A percentile compares a stretch with the other conserved stretches of the same genome.
Conservation (phyloP, 2,329 filamentous ascomycete species). For the Penicillium decumbens region DNA sequence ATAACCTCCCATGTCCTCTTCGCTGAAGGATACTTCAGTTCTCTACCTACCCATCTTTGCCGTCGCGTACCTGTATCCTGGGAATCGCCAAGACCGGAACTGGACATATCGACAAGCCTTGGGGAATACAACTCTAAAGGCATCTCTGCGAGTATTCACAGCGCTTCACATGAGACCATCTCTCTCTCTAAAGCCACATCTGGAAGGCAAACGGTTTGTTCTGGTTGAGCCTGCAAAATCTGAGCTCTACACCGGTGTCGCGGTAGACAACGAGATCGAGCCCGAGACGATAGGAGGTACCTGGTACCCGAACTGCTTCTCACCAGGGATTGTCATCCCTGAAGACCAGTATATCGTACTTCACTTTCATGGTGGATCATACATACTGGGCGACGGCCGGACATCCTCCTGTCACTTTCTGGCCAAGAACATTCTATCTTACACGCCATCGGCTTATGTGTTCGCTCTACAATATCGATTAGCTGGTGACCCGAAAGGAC, state of each 20-base stretch:
- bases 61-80: constrained; percentile 1
- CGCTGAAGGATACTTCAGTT: not conserved
- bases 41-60: constrained; percentile 1
- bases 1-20: too few relatives aligned
- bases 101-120: constrained; percentile 17
- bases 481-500: constrained; percentile 13
- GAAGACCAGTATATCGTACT: constrained; percentile 13
- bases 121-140: constrained; percentile 5
- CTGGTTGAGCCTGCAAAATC: constrained; percentile 9
- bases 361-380: constrained; percentile 20
- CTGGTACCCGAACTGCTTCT: constrained; percentile 14
- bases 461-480: constrained; percentile 23
- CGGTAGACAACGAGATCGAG: constrained; percentile 6
- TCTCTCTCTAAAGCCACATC: constrained; percentile 10
- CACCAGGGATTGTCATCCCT: not conserved
- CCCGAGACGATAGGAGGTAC: constrained; percentile 17
- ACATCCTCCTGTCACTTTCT: constrained; percentile 12
- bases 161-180: constrained; percentile 6
- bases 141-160: constrained; percentile 7
- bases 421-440: constrained; percentile 10
- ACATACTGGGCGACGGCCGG: constrained; percentile 17
- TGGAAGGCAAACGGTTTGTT: constrained; percentile 11
- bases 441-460: constrained; percentile 11
- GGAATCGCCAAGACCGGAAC: constrained; percentile 10
- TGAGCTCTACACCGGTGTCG: constrained; percentile 10